phyloP scores from a whole-genome alignment of 228 moss, liverwort and hornwort genomes.

The Sphagnum magellanicum region DNA sequence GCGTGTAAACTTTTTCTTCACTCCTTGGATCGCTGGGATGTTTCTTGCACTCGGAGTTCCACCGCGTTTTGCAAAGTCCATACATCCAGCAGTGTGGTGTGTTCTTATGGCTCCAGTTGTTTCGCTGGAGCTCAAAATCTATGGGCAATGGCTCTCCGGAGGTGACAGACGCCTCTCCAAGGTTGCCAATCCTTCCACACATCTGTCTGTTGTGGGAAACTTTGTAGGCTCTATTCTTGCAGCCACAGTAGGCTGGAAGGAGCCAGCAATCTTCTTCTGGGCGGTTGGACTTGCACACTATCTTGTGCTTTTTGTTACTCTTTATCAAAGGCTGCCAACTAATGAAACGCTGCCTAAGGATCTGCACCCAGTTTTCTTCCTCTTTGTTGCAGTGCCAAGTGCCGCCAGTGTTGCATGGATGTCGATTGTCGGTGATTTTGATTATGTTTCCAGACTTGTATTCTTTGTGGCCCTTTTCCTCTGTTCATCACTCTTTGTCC shows the following conservation, averaged over 20 bases:
- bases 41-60: conserved; percentile 41
- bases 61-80: conserved; percentile 13
- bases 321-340: conserved; percentile 51
- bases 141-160: conserved; percentile 59
- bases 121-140: conserved; percentile 48
- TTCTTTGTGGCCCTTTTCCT: conserved; percentile 57
- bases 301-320: conserved; percentile 53
- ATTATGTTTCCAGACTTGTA: conserved; percentile 27
- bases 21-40: conserved; percentile 58
- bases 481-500: conserved; percentile 35
- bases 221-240: conserved; percentile 48
- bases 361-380: conserved; percentile 58
- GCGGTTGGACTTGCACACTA: conserved; percentile 53
- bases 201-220: conserved; percentile 51
- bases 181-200: conserved; percentile 62
- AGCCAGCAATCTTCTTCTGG: conserved; percentile 56
- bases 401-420: conserved; percentile 51
- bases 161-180: conserved; percentile 42
- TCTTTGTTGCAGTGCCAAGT: conserved; percentile 53
- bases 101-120: conserved; percentile 37
- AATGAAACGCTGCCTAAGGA: conserved; percentile 53
- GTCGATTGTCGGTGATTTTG: conserved; percentile 34
- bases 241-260: conserved; percentile 33
- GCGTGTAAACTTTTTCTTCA: conserved; percentile 54
- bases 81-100: conserved; percentile 38